Evolutionary conservation across 2,329 filamentous ascomycete species (phyloP).

Genomic region (Calonectria pteridis): DNA sequence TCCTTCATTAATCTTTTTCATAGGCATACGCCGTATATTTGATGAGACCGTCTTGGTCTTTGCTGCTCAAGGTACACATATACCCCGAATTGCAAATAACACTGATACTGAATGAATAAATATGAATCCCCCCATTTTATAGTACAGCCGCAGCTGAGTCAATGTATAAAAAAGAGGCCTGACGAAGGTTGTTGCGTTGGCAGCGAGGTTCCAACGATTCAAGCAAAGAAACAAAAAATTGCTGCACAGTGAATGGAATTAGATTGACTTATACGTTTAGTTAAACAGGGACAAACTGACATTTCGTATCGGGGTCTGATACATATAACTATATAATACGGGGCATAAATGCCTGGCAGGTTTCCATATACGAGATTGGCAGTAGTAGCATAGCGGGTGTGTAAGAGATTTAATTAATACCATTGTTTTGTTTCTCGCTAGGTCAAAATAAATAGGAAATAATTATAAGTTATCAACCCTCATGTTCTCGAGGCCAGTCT

Average conservation of each 20-base stretch:
- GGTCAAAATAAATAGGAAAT: neutral
- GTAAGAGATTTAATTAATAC: neutral
- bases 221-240: neutral
- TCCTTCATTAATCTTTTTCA: neutral
- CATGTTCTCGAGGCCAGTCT: conserved; percentile 18
- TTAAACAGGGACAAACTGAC: neutral
- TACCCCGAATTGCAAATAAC: neutral
- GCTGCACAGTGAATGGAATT: neutral
- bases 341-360: neutral
- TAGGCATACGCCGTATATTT: neutral
- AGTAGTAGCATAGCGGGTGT: neutral
- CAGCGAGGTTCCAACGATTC: neutral
- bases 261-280: neutral
- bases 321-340: neutral
- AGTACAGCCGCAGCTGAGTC: neutral
- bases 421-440: neutral
- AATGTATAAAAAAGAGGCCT: too few species aligned
- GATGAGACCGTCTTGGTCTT: neutral
- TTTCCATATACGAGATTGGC: neutral
- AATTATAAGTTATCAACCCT: conserved; percentile 17
- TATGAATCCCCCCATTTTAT: neutral
- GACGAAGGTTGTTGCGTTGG: neutral
- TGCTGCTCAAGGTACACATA: neutral
- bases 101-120: neutral
- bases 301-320: neutral